Evolutionary conservation across 345 rosid species (phyloP).

Genomic region (Barbarea vulgaris): DNA sequence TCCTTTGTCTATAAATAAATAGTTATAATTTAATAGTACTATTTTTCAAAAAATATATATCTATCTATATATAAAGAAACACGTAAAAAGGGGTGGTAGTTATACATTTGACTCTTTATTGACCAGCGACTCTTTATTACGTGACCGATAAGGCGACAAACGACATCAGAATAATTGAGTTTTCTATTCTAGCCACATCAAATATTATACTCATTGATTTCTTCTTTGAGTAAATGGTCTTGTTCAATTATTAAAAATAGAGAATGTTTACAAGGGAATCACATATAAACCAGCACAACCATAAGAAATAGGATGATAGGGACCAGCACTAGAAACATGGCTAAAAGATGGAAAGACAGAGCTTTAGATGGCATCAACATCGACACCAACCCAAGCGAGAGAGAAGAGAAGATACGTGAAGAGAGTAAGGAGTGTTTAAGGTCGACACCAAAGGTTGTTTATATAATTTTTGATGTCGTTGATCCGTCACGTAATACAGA

Average conservation of each 20-base stretch:
- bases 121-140: neutral
- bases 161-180: neutral
- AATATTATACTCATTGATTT: neutral
- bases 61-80: neutral
- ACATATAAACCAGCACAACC: neutral
- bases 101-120: conserved; percentile 14
- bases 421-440: neutral
- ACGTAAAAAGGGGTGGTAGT: neutral
- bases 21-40: no score
- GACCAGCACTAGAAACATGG: neutral
- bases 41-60: no score
- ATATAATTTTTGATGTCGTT: no score
- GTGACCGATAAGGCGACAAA: conserved; percentile 3
- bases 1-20: no score
- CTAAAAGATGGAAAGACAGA: neutral
- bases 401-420: neutral
- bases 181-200: neutral
- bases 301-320: neutral
- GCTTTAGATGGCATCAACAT: neutral
- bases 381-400: neutral
- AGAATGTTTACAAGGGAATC: neutral
- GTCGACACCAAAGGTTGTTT: neutral
- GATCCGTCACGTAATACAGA: no score
- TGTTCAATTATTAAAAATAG: neutral
- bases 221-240: neutral